Evolutionary conservation across 306 rosid genomes (phyloP).

Genomic region (Citrullus mucosospermus): DNA sequence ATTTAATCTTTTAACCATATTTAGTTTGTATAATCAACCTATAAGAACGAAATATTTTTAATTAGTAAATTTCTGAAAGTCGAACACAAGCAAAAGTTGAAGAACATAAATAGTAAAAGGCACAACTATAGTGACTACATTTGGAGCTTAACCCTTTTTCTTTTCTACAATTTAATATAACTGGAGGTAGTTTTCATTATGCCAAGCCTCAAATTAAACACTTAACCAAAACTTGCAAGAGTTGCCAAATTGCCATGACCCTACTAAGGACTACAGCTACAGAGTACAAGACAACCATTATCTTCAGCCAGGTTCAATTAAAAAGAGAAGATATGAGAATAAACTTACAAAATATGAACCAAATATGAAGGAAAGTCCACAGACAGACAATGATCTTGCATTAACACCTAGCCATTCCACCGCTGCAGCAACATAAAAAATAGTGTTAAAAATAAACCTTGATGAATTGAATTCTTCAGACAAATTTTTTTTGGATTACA

Average conservation of each 20-base stretch:
- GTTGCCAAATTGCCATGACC: not conserved
- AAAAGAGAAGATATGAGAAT: not conserved
- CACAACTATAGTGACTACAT: not conserved
- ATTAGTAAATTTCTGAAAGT: too few species aligned
- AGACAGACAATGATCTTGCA: slow-evolving; percentile 17
- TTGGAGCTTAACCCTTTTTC: not conserved
- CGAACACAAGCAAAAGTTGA: not conserved
- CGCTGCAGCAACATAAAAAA: slow-evolving; percentile 31
- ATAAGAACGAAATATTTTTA: not conserved
- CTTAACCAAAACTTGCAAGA: not conserved
- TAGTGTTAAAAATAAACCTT: not conserved
- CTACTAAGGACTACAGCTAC: not conserved
- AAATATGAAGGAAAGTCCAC: slow-evolving; percentile 36
- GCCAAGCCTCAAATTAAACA: not conserved
- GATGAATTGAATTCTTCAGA: not conserved
- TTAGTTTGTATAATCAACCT: not conserved
- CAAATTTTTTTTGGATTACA: not conserved
- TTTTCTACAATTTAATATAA: not conserved
- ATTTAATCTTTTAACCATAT: not conserved
- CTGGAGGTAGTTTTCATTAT: not conserved
- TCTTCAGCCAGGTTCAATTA: slow-evolving; percentile 1
- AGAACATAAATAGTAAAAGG: not conserved
- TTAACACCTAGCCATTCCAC: slow-evolving; percentile 63
- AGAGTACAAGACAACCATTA: not conserved
- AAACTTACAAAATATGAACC: slow-evolving; percentile 74